phyloP scores from a whole-genome alignment of 78 protist species.

The Pelomyxa schiedti region DNA sequence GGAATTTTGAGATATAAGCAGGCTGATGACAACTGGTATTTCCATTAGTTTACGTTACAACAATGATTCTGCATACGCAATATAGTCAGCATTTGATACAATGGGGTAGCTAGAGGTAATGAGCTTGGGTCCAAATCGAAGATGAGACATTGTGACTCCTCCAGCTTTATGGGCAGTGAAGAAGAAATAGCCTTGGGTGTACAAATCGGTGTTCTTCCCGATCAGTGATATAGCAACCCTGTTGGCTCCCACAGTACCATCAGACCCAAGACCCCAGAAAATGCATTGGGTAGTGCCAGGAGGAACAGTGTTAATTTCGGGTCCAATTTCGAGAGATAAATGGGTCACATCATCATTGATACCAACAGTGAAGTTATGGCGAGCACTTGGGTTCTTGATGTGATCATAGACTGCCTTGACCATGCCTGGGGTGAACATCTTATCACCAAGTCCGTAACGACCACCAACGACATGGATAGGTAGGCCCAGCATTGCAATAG shows the following conservation, averaged over 20 bases:
- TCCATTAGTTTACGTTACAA: too few relatives aligned
- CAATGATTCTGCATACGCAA: too few relatives aligned
- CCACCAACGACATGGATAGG: conserved; percentile 7
- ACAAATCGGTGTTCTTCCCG: conserved; percentile 32
- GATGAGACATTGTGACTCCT: conserved; percentile 60
- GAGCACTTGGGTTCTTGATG: conserved; percentile 7
- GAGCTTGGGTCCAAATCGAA: conserved; percentile 50
- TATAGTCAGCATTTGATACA: too few relatives aligned
- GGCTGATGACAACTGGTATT: too few relatives aligned
- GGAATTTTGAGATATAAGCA: too few relatives aligned
- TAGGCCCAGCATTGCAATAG: neutral
- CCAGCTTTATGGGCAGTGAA: conserved; percentile 60
- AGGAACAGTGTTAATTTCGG: conserved; percentile 16
- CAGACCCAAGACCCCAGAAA: conserved; percentile 64
- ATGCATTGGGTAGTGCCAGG: conserved; percentile 34
- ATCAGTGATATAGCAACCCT: conserved; percentile 59
- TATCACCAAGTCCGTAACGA: too few relatives aligned
- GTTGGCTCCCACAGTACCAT: conserved; percentile 75
- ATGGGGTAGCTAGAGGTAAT: conserved; percentile 42
- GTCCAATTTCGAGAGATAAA: conserved; percentile 13
- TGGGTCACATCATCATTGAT: conserved; percentile 56
- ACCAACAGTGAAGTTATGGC: conserved; percentile 48
- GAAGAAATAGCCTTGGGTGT: conserved; percentile 47
- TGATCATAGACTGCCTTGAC: conserved; percentile 47
- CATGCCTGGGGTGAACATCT: conserved; percentile 55